Conservation (phyloP, 2,329 filamentous ascomycete species). For the Dothistroma pini region DNA sequence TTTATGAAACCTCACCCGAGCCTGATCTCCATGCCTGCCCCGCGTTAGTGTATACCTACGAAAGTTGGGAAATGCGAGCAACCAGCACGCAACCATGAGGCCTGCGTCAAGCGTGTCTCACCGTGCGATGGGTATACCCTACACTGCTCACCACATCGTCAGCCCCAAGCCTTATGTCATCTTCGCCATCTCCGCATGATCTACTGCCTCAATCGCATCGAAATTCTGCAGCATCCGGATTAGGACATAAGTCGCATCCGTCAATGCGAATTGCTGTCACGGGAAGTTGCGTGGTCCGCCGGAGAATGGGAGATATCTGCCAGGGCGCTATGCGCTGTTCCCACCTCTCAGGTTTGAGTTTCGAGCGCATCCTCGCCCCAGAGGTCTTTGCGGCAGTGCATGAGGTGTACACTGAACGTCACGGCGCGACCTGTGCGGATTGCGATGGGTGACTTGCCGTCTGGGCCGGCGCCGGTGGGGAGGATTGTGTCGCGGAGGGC, state of each 20-base stretch:
- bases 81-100: no score
- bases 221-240: constrained; percentile 70
- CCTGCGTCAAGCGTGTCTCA: no score
- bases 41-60: no score
- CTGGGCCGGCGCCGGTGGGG: constrained; percentile 48
- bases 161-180: constrained; percentile 30
- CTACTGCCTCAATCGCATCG: constrained; percentile 39
- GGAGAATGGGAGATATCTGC: constrained; percentile 37
- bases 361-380: constrained; percentile 49
- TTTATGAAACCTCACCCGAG: constrained; percentile 24
- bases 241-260: constrained; percentile 70
- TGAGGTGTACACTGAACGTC: constrained; percentile 44
- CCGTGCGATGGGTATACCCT: no score
- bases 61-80: no score
- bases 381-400: constrained; percentile 49
- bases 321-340: constrained; percentile 26
- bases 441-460: constrained; percentile 49
- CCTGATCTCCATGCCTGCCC: constrained; percentile 23
- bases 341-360: constrained; percentile 50
- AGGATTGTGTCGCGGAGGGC: constrained; percentile 50
- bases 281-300: constrained; percentile 35
- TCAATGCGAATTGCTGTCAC: constrained; percentile 69
- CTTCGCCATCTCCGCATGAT: constrained; percentile 26
- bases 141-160: no score
- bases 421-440: constrained; percentile 47